These are phyloP conservation scores for Guadua angustifolia DNA, from an alignment of 176 grass and related monocot species.

Conservation along the genomic window DNA sequence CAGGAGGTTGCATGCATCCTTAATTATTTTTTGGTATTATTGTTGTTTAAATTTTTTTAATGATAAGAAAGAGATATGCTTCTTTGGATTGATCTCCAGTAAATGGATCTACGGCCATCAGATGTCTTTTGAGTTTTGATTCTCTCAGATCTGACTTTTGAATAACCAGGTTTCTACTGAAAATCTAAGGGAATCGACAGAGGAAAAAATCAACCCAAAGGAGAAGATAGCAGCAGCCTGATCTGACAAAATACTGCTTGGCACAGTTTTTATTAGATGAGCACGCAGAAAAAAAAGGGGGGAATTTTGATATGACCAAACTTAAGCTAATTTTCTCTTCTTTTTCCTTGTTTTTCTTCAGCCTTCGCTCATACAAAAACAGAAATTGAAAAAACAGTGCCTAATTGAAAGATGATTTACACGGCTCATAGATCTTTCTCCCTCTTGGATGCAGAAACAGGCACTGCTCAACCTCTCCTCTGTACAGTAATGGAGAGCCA, in stretches of 20 bases:
- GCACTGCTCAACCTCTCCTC: slow-evolving; percentile 13
- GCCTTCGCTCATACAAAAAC: slow-evolving; percentile 48
- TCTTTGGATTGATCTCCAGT: not conserved
- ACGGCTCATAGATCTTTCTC: slow-evolving; percentile 11
- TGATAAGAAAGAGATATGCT: not conserved
- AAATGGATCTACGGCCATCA: not conserved
- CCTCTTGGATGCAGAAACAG: slow-evolving; percentile 33
- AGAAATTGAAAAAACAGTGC: not conserved
- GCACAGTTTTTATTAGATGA: not conserved
- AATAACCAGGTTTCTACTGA: not conserved
- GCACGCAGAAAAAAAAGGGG: not conserved
- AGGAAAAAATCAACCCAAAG: not conserved
- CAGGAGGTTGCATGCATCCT: slow-evolving; percentile 1
- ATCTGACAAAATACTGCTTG: not conserved
- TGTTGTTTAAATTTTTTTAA: not conserved
- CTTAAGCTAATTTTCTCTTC: slow-evolving; percentile 34
- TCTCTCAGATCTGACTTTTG: slow-evolving; percentile 32
- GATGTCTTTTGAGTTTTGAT: not conserved
- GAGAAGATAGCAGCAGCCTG: not conserved
- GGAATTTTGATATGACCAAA: slow-evolving; percentile 33
- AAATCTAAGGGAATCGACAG: not conserved
- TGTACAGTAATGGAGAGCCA: slow-evolving; percentile 50
- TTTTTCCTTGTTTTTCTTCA: slow-evolving; percentile 25
- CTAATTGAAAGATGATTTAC: slow-evolving; percentile 50
- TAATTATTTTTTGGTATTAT: not conserved